Percentiles rank a stretch among this genome's conserved stretches.
These are phyloP conservation scores for Monilinia laxa DNA, from an alignment of 2,329 filamentous ascomycete species.

Conservation along the genomic window DNA sequence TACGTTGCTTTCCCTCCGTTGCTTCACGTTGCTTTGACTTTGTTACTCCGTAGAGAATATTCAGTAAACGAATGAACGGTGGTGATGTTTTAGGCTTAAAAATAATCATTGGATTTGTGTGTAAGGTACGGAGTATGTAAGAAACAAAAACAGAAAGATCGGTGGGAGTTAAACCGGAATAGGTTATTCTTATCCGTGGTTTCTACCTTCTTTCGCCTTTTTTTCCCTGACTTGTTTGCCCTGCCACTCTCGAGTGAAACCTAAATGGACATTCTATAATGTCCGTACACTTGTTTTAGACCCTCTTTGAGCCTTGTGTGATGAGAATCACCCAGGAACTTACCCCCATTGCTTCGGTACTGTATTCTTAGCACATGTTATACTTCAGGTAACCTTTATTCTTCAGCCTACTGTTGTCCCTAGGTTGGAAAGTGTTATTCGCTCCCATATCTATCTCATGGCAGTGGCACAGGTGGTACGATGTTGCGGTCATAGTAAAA, in stretches of 20 bases:
- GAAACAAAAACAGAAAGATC: constrained; percentile 9
- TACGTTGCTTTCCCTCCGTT: not conserved
- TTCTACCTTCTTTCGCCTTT: not conserved
- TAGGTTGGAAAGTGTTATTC: not conserved
- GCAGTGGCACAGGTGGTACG: not conserved
- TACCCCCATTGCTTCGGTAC: not conserved
- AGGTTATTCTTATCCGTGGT: constrained; percentile 12
- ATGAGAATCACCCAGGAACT: not conserved
- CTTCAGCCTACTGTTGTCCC: not conserved
- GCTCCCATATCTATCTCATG: not conserved
- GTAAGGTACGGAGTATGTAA: not conserved
- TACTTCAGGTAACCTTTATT: constrained; percentile 1
- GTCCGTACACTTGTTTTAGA: constrained; percentile 4
- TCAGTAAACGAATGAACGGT: not conserved
- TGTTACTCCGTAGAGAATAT: no score
- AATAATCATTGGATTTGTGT: constrained; percentile 9
- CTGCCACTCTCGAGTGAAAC: constrained; percentile 16
- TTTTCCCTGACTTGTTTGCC: not conserved
- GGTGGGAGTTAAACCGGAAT: not conserved
- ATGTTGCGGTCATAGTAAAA: not conserved
- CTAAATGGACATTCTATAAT: constrained; percentile 19
- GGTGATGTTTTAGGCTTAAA: constrained; percentile 3
- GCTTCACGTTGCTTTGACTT: constrained; percentile 2
- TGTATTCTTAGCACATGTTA: not conserved
- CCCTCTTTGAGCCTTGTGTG: constrained; percentile 4